Conservation (phyloP, 2,329 filamentous ascomycete species). For the Cladosporium sp. region DNA sequence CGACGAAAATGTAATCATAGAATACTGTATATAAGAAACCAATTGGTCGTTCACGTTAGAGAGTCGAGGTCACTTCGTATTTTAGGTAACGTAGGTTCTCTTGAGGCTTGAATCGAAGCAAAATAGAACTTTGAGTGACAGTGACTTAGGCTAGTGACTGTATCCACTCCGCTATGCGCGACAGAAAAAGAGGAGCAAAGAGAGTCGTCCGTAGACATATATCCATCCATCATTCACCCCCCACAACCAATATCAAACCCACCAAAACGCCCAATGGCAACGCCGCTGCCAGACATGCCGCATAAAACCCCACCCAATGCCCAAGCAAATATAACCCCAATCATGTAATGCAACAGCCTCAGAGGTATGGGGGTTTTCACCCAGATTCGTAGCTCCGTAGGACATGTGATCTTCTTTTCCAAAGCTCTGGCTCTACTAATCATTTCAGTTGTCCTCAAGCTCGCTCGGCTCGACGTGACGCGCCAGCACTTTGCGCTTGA, state of each 20-base stretch:
- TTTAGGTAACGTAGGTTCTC: not conserved
- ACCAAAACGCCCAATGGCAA: not conserved
- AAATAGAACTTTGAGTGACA: not conserved
- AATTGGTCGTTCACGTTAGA: not conserved
- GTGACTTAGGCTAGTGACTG: not conserved
- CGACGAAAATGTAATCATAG: conserved; percentile 3
- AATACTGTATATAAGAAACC: conserved; percentile 7
- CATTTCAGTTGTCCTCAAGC: conserved; percentile 39
- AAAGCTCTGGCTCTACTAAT: not conserved
- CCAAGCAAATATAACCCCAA: not conserved
- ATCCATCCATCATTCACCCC: not conserved
- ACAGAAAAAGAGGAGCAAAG: not conserved
- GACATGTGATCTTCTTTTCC: not conserved
- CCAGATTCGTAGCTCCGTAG: not conserved
- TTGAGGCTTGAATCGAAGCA: not conserved
- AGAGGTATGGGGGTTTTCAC: not conserved
- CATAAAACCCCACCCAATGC: not conserved
- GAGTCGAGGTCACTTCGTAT: not conserved
- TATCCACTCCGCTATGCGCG: not conserved
- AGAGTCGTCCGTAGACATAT: not conserved
- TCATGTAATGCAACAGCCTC: not conserved
- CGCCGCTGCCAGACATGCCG: not conserved
- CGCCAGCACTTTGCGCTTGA: conserved; percentile 73
- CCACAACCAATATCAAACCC: not conserved
- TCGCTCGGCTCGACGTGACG: conserved; percentile 60